Conservation (phyloP, 2,329 filamentous ascomycete species). For the Reticulascus tulasneorum region DNA sequence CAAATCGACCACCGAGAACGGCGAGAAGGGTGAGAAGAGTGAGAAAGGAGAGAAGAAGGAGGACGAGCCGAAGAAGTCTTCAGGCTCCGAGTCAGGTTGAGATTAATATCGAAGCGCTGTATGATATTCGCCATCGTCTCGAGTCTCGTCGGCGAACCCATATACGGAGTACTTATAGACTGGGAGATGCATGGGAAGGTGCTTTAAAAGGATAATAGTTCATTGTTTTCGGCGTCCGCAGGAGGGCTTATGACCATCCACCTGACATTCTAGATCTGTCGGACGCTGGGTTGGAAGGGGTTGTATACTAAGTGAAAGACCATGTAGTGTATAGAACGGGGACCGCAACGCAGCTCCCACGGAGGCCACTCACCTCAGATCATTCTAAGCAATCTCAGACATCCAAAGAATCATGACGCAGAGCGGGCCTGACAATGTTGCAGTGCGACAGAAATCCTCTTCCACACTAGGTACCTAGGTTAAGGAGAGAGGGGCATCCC, state of each 20-base stretch:
- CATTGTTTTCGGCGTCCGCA: constrained; percentile 24
- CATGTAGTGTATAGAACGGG: constrained; percentile 11
- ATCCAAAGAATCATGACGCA: no score
- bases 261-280: constrained; percentile 23
- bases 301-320: constrained; percentile 1
- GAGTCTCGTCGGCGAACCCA: constrained; percentile 1
- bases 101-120: constrained; percentile 8
- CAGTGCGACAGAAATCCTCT: no score
- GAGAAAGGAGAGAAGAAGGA: constrained; percentile 17
- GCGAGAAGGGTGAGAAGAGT: constrained; percentile 21
- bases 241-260: constrained; percentile 17
- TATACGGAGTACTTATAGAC: constrained; percentile 11
- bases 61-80: constrained; percentile 25
- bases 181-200: constrained; percentile 30
- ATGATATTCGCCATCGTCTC: constrained; percentile 15
- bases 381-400: no score
- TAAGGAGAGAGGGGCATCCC: no score
- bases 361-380: constrained; percentile 31
- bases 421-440: no score
- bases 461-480: no score
- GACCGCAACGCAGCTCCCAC: constrained; percentile 19
- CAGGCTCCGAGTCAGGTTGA: constrained; percentile 28
- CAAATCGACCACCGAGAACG: constrained; percentile 11
- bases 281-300: no score
- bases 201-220: constrained; percentile 31